phyloP scores from a whole-genome alignment of 768 basidiomycete species.

The Phaffia tasmanica region DNA sequence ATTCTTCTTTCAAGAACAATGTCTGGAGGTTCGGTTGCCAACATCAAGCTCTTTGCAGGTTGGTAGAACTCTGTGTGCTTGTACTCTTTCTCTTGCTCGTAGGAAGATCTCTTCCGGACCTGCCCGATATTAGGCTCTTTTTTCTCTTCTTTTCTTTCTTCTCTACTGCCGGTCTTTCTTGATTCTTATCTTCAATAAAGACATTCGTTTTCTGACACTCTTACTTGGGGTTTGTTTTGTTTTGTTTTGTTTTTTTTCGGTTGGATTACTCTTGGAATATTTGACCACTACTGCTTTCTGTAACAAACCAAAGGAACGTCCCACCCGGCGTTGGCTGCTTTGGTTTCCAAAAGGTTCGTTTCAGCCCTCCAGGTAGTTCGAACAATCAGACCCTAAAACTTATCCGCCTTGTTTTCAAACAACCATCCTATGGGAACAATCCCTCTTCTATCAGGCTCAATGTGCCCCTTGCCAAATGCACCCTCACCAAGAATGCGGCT shows the following conservation, averaged over 20 bases:
- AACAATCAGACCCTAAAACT: neutral
- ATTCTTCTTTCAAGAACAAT: neutral
- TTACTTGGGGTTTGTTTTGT: too few relatives aligned
- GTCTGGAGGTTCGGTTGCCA: conserved; percentile 21
- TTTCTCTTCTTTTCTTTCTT: neutral
- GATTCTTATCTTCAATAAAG: neutral
- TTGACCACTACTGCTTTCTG: too few relatives aligned
- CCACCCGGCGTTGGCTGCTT: conserved; percentile 21
- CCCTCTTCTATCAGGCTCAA: conserved; percentile 56
- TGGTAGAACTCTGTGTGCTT: neutral
- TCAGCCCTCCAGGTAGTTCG: neutral
- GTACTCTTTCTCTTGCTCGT: conserved; percentile 1
- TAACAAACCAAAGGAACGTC: conserved; percentile 12
- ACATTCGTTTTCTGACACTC: too few relatives aligned
- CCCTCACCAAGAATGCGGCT: conserved; percentile 81
- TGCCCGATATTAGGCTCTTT: neutral
- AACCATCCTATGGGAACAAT: neutral
- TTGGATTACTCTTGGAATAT: too few relatives aligned
- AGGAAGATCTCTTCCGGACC: neutral
- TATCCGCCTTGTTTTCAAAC: neutral
- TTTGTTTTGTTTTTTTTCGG: too few relatives aligned
- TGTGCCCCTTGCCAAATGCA: conserved; percentile 59
- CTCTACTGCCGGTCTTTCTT: neutral
- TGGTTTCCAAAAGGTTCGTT: conserved; percentile 24
- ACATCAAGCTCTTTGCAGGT: conserved; percentile 27